Evolutionary conservation across 208 protist species (phyloP).

Genomic region (Trypanosoma rangeli): DNA sequence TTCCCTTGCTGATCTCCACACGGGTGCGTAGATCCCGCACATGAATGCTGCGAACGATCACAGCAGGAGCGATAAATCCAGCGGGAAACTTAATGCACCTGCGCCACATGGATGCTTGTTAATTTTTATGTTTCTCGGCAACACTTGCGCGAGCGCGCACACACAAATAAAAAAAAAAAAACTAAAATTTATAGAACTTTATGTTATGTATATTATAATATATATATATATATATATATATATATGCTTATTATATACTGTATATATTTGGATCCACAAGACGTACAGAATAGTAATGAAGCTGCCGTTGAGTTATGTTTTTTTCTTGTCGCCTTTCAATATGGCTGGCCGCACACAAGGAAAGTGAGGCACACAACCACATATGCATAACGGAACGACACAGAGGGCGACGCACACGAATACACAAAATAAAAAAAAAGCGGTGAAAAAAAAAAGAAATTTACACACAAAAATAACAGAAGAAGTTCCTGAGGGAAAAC

Average conservation of each 20-base stretch:
- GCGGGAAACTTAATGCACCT: not conserved
- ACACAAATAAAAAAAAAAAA: not conserved
- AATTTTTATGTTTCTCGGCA: not conserved
- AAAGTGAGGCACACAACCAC: not conserved
- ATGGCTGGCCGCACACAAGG: not conserved
- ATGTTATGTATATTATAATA: not conserved
- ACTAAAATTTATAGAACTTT: not conserved
- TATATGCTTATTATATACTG: no score
- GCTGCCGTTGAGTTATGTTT: not conserved
- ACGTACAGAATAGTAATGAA: not conserved
- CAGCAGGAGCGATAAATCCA: not conserved
- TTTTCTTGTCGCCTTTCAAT: not conserved
- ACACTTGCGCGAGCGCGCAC: no score
- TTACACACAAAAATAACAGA: not conserved
- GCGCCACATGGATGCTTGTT: constrained; percentile 23
- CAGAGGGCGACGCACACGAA: not conserved
- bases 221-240: not conserved
- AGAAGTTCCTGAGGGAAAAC: not conserved
- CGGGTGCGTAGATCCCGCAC: constrained; percentile 57
- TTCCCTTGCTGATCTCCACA: constrained; percentile 37
- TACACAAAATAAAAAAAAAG: not conserved
- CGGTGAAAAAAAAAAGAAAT: not conserved
- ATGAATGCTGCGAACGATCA: constrained; percentile 34
- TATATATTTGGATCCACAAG: not conserved
- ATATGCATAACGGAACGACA: not conserved